Base-by-base conservation (phyloP, 2,329 filamentous ascomycete genomes). In the Cladosporium sp. region DNA sequence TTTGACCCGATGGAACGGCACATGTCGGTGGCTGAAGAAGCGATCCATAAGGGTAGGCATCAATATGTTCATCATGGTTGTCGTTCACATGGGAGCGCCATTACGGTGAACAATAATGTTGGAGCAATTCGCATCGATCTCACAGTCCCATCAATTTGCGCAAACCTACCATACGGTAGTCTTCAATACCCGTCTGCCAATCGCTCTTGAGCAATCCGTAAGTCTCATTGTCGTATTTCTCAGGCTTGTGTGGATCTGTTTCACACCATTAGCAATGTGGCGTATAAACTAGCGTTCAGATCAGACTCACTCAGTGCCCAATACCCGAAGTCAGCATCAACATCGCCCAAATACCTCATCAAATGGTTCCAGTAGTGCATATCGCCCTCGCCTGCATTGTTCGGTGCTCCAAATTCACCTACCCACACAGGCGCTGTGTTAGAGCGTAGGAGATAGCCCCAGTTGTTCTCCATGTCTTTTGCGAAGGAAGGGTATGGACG, bases 281-380 rank as follows among this genome's bases (percentile, higher is more conserved):
- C n/a, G n/a, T n/a, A n/a, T n/a, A n/a, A n/a, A n/a, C n/a, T n/a
- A n/a, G 12, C 3, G 28, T 32, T 32, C 8, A 32, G 28, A 32
- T 7, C 3, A 32, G 28, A 24, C 40, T n/a, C 24, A 44, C 40
- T 88, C 62, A 88, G 68, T 15, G 85, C 85, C 86, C 86, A 89
- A 71, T 88, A 89, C 6, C 82, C 86, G 74, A 59, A 68, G 48
- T 69, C 68, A 7, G 62, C 68, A 58, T 70, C 68, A 1, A 86
- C 87, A 64, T 88, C 85, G 65, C 78, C 78, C 58, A 88, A 75
- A 68, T 80, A 86, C 25, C 75, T 76, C 73, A 87, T 74, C 69
- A 88, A 70, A 68, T 88, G 83, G 42, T 73, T 71, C 86, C 85
- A 88, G 73, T 88, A 89, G 65, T 85, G 84, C 56, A 75, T 75